Evolutionary conservation across 2,329 filamentous ascomycete species (phyloP).

Genomic region (Pyricularia grisea): DNA sequence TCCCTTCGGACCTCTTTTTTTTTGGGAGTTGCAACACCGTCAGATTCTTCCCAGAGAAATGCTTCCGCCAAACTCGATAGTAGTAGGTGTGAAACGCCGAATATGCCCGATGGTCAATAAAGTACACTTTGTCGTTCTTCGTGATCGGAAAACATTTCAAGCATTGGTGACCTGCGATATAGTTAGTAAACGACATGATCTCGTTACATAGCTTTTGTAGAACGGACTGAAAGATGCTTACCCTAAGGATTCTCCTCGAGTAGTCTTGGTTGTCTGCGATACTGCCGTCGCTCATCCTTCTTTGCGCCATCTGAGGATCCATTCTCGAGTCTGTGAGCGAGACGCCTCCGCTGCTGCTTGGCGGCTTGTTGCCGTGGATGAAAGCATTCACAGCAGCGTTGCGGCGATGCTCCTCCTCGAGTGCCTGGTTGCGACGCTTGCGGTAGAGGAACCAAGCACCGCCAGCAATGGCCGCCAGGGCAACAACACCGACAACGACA

Average conservation of each 20-base stretch:
- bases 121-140: slow-evolving; percentile 31
- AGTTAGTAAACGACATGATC: slow-evolving; percentile 10
- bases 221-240: slow-evolving; percentile 25
- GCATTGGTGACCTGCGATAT: slow-evolving; percentile 43
- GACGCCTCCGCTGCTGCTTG: slow-evolving; percentile 51
- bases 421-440: slow-evolving; percentile 63
- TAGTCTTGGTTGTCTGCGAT: slow-evolving; percentile 97
- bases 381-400: slow-evolving; percentile 74
- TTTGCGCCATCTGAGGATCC: slow-evolving; percentile 75
- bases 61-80: slow-evolving; percentile 13
- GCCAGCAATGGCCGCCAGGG: slow-evolving; percentile 53
- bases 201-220: background rate
- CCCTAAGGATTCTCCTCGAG: slow-evolving; percentile 90
- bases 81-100: slow-evolving; percentile 24
- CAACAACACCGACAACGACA: slow-evolving; percentile 76
- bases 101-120: slow-evolving; percentile 25
- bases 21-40: slow-evolving; percentile 7
- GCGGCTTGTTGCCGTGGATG: slow-evolving; percentile 54
- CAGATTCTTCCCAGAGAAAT: slow-evolving; percentile 10
- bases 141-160: slow-evolving; percentile 28
- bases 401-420: slow-evolving; percentile 77
- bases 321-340: slow-evolving; percentile 77
- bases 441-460: slow-evolving; percentile 67
- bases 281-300: slow-evolving; percentile 85
- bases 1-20: background rate